Conservation (phyloP, 2,329 filamentous ascomycete species). For the Karstenula rhodostoma region DNA sequence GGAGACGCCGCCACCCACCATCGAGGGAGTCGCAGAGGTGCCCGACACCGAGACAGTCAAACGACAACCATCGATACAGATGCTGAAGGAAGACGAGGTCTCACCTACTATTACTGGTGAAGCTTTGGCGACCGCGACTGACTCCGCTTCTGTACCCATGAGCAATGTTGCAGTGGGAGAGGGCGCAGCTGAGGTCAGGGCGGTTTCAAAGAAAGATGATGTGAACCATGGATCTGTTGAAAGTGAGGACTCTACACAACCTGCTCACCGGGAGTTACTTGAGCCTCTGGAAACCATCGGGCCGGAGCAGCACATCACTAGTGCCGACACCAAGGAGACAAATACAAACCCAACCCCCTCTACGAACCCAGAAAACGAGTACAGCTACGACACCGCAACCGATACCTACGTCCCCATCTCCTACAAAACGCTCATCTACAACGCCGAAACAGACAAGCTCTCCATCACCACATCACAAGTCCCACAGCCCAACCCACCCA, state of each 20-base stretch:
- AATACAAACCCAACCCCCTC: conserved; percentile 33
- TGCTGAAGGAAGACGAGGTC: conserved; percentile 19
- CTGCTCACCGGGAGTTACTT: not conserved
- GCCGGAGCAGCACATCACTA: not conserved
- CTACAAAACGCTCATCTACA: conserved; percentile 21
- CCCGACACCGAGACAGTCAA: not conserved
- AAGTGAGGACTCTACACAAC: no score
- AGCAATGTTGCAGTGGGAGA: not conserved
- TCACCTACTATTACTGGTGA: conserved; percentile 10
- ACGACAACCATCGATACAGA: conserved; percentile 9
- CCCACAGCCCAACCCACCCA: conserved; percentile 18
- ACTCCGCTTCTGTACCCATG: not conserved
- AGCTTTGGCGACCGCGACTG: not conserved
- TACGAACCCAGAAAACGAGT: not conserved
- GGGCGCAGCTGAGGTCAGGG: not conserved
- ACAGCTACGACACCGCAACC: conserved; percentile 35
- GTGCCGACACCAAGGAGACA: not conserved
- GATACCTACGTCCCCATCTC: conserved; percentile 37
- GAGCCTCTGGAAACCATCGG: not conserved
- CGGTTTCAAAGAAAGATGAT: not conserved
- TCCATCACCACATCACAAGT: conserved; percentile 17
- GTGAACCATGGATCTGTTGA: no score
- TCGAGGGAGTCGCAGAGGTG: not conserved
- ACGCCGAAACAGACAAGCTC: conserved; percentile 4
- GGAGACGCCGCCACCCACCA: not conserved